Evolutionary conservation across 805 yeast genomes (phyloP).

Genomic region (Candida glaebosa): DNA sequence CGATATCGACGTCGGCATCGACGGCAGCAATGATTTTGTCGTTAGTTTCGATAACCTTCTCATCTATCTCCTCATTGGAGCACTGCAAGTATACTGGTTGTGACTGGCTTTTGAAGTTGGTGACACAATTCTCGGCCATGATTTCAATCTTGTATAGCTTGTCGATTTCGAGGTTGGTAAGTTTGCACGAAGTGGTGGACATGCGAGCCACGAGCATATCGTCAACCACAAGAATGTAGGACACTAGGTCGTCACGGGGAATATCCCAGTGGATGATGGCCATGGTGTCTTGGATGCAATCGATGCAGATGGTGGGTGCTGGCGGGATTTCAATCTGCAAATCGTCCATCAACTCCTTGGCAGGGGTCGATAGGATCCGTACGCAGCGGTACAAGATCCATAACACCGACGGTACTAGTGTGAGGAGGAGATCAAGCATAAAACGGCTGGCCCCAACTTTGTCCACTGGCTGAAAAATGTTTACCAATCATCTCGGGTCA

Average conservation of each 20-base stretch:
- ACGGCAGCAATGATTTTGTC: not conserved
- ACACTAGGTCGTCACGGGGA: slow-evolving; percentile 26
- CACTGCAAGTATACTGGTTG: slow-evolving; percentile 32
- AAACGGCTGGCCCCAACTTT: no score
- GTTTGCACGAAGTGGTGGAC: slow-evolving; percentile 31
- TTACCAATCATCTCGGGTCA: no score
- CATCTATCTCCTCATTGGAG: slow-evolving; percentile 6
- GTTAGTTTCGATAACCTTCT: not conserved
- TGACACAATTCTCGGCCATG: slow-evolving; percentile 32
- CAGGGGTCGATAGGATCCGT: slow-evolving; percentile 40
- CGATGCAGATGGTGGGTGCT: slow-evolving; percentile 53
- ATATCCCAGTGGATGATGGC: slow-evolving; percentile 57
- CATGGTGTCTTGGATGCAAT: slow-evolving; percentile 43
- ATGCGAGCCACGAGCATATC: slow-evolving; percentile 34
- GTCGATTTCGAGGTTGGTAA: slow-evolving; percentile 24
- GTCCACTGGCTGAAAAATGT: no score
- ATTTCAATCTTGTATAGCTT: slow-evolving; percentile 33
- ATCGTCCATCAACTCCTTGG: slow-evolving; percentile 42
- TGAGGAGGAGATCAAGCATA: slow-evolving; percentile 33
- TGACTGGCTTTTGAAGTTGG: slow-evolving; percentile 33
- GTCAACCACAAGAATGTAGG: slow-evolving; percentile 32
- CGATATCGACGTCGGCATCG: slow-evolving; percentile 5
- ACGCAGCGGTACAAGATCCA: slow-evolving; percentile 41
- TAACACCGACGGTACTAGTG: slow-evolving; percentile 31
- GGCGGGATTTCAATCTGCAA: slow-evolving; percentile 54